Conservation (phyloP, 257 asterid species). For the Petunia axillaris region DNA sequence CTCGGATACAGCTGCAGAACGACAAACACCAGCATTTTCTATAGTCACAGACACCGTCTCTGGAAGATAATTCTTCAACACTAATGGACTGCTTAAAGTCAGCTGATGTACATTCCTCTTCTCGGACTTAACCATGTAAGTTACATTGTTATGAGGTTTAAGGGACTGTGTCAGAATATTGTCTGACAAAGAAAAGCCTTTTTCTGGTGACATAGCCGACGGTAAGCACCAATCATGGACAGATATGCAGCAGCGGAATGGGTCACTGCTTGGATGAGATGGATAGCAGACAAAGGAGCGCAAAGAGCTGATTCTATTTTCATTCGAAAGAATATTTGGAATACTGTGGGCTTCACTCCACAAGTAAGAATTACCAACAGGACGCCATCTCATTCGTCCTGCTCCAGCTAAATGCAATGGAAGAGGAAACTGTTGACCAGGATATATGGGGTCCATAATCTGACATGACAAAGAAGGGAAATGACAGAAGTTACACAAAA, state of each 20-base stretch:
- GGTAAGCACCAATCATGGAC: constrained; percentile 70
- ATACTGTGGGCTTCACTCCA: constrained; percentile 96
- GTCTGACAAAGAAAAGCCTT: constrained; percentile 41
- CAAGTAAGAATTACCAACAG: constrained; percentile 77
- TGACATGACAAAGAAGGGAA: constrained; percentile 38
- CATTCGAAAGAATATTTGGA: constrained; percentile 78
- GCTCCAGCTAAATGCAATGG: constrained; percentile 97
- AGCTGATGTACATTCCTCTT: constrained; percentile 67
- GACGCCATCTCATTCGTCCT: constrained; percentile 94
- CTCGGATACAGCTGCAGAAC: constrained; percentile 71
- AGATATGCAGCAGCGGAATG: constrained; percentile 90
- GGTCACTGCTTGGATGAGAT: constrained; percentile 89
- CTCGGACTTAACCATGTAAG: constrained; percentile 51
- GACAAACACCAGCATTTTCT: constrained; percentile 77
- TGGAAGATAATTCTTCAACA: constrained; percentile 82
- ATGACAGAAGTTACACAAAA: constrained; percentile 22
- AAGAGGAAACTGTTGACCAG: constrained; percentile 95
- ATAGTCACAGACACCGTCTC: constrained; percentile 65
- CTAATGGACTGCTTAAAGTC: constrained; percentile 74
- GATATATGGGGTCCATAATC: constrained; percentile 90
- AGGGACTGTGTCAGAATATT: constrained; percentile 40
- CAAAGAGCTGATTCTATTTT: constrained; percentile 64
- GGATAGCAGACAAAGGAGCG: constrained; percentile 97
- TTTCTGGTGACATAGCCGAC: constrained; percentile 52
- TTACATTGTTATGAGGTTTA: constrained; percentile 39